These are phyloP conservation scores for Yamadazyma sp. DNA, from an alignment of 1,139 yeast genomes.

Conservation along the genomic window DNA sequence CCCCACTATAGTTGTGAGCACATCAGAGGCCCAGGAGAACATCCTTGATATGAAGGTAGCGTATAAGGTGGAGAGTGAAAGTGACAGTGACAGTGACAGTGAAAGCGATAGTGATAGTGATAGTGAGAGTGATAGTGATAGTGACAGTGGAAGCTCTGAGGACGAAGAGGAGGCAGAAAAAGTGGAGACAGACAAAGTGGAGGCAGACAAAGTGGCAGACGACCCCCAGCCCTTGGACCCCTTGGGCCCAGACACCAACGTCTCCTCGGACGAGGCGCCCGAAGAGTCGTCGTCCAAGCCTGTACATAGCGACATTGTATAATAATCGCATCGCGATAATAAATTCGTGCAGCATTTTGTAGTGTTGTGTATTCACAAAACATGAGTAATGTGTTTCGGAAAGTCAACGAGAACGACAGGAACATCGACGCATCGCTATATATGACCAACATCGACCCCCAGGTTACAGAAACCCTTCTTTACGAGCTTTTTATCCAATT, in stretches of 20 bases:
- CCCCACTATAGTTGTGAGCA: constrained; percentile 60
- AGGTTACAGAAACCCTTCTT: constrained; percentile 64
- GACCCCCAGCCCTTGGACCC: too few species aligned
- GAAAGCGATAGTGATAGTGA: constrained; percentile 5
- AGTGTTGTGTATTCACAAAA: too few species aligned
- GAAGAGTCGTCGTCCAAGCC: constrained; percentile 20
- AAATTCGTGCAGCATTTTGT: background rate
- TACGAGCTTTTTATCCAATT: constrained; percentile 85
- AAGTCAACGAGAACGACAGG: constrained; percentile 43
- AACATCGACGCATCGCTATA: constrained; percentile 72
- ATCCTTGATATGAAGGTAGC: constrained; percentile 19
- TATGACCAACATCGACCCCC: constrained; percentile 80
- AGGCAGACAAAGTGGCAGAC: background rate
- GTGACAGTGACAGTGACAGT: constrained; percentile 13
- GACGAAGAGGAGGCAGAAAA: constrained; percentile 6
- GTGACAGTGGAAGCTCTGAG: constrained; percentile 7
- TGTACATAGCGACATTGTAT: constrained; percentile 1
- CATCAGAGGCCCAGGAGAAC: constrained; percentile 15
- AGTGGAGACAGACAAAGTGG: background rate
- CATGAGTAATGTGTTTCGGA: constrained; percentile 35
- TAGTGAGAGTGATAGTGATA: constrained; percentile 7
- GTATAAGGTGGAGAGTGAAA: constrained; percentile 13
- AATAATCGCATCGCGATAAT: constrained; percentile 3
- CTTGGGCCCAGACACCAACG: too few species aligned
- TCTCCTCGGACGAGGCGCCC: constrained; percentile 11